Evolutionary conservation across 306 rosid genomes (phyloP).

Genomic region (Cucumis sativus): Cucumber_9930_V3 NC_026658.2:15503501-15504000

Average conservation of each 20-base stretch:
- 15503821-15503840: conserved; percentile 4
- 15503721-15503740: neutral
- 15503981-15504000: conserved; percentile 11
- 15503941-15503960: conserved; percentile 16
- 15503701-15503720: neutral
- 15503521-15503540: neutral
- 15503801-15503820: conserved; percentile 20
- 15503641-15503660: neutral
- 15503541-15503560: neutral
- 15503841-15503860: conserved; percentile 12
- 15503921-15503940: neutral
- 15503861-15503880: neutral
- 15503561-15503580: neutral
- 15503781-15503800: conserved; percentile 14
- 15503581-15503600: neutral
- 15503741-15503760: conserved; percentile 5
- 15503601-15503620: neutral
- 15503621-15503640: neutral
- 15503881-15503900: neutral
- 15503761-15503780: conserved; percentile 14
- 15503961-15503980: conserved; percentile 34
- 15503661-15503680: conserved; percentile 16
- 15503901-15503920: neutral
- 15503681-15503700: conserved; percentile 10
- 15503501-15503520: neutral